A percentile compares a stretch with the other conserved stretches of the same genome.
phyloP scores from a whole-genome alignment of 2,329 filamentous ascomycete species.

The Claviceps capensis region DNA sequence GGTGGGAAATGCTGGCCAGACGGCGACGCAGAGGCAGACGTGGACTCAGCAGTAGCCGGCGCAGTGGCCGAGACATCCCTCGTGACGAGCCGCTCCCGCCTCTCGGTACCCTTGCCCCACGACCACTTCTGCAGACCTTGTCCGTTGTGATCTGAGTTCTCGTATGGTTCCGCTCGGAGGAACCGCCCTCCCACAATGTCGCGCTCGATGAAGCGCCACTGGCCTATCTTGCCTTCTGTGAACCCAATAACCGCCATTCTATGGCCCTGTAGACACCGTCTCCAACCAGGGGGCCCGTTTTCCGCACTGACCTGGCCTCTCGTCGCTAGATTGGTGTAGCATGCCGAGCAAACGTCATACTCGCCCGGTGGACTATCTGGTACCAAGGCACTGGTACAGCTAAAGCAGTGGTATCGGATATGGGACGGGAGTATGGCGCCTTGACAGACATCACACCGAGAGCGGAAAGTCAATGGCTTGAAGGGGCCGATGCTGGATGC shows the following conservation, averaged over 20 bases:
- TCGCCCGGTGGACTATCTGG: conserved; percentile 47
- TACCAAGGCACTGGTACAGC: conserved; percentile 44
- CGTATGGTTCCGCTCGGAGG: conserved; percentile 45
- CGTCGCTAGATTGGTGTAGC: conserved; percentile 56
- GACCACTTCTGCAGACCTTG: conserved; percentile 34
- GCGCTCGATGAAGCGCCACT: conserved; percentile 51
- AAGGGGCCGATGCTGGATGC: conserved; percentile 39
- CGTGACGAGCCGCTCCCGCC: conserved; percentile 34
- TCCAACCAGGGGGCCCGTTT: conserved; percentile 71
- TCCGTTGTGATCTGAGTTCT: conserved; percentile 18
- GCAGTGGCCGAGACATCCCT: conserved; percentile 34
- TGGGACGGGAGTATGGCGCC: conserved; percentile 56
- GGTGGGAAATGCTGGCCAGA: conserved; percentile 45
- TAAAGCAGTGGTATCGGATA: conserved; percentile 66
- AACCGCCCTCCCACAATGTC: conserved; percentile 68
- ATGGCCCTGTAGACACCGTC: conserved; percentile 66
- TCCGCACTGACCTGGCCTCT: conserved; percentile 54
- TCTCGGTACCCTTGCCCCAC: conserved; percentile 31
- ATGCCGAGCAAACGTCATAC: conserved; percentile 71
- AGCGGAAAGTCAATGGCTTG: conserved; percentile 56
- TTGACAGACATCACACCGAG: conserved; percentile 66
- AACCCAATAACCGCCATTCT: conserved; percentile 75
- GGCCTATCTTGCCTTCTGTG: conserved; percentile 51
- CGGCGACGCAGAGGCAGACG: not conserved
- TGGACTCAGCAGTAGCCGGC: conserved; percentile 18